A percentile compares a stretch with the other conserved stretches of the same genome.
These are phyloP conservation scores for Bidens hawaiensis DNA, from an alignment of 140 eudicot species.

Conservation along the genomic window DNA sequence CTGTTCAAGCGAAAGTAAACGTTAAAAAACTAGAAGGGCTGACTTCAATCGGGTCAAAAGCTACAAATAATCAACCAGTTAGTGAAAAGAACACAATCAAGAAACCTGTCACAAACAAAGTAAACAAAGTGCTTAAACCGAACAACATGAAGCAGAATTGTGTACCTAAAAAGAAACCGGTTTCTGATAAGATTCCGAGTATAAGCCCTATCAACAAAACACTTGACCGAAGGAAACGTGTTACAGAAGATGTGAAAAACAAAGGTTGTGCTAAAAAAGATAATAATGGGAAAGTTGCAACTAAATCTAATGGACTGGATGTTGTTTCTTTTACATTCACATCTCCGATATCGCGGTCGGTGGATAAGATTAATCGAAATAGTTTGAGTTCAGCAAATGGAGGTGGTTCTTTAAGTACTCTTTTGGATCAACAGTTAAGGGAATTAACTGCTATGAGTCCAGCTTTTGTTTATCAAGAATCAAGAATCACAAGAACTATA, in stretches of 20 bases:
- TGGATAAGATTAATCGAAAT: conserved; percentile 31
- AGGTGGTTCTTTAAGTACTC: conserved; percentile 53
- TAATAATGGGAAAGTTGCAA: conserved; percentile 36
- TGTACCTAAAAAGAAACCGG: conserved; percentile 29
- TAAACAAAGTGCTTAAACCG: conserved; percentile 55
- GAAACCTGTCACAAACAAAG: conserved; percentile 46
- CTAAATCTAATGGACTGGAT: conserved; percentile 53
- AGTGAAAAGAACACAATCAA: conserved; percentile 33
- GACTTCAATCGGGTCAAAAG: conserved; percentile 21
- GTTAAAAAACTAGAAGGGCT: conserved; percentile 75
- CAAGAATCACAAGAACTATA: conserved; percentile 15
- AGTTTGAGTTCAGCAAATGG: conserved; percentile 29
- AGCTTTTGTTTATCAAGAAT: conserved; percentile 30
- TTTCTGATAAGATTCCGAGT: conserved; percentile 26
- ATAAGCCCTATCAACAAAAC: conserved; percentile 22
- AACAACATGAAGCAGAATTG: conserved; percentile 85
- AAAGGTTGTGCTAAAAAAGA: conserved; percentile 2
- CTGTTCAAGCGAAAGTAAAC: conserved; percentile 83
- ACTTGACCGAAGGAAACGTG: conserved; percentile 31
- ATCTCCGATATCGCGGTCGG: conserved; percentile 59
- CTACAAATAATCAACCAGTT: conserved; percentile 26
- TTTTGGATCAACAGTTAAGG: conserved; percentile 62
- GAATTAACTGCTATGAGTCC: conserved; percentile 46
- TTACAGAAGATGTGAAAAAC: conserved; percentile 40
- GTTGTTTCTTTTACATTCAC: conserved; percentile 84